phyloP scores from a whole-genome alignment of 768 basidiomycete species.

The Hortiboletus flavorubellus region DNA sequence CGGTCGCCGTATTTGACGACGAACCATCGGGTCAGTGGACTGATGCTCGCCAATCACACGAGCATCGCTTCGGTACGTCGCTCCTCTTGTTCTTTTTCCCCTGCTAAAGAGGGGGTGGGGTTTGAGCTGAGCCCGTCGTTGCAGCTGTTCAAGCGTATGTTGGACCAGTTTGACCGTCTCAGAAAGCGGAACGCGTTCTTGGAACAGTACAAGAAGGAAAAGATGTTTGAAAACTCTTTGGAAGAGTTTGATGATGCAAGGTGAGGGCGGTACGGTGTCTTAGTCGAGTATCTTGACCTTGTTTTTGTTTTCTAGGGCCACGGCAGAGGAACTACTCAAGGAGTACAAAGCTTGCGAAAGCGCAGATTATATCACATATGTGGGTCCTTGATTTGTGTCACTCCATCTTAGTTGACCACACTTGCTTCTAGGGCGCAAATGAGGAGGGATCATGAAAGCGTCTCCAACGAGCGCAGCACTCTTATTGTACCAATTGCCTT shows the following conservation, averaged over 20 bases:
- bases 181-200: constrained; percentile 89
- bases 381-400: constrained; percentile 34
- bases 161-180: constrained; percentile 91
- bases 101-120: too few species aligned
- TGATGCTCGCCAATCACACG: constrained; percentile 99
- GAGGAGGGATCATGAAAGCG: constrained; percentile 29
- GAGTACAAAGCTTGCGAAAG: constrained; percentile 98
- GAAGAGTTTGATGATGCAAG: constrained; percentile 98
- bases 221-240: constrained; percentile 88
- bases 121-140: background rate
- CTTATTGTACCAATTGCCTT: constrained; percentile 2
- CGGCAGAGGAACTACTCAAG: constrained; percentile 82
- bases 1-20: constrained; percentile 85
- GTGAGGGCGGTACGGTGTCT: constrained; percentile 38
- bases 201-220: constrained; percentile 97
- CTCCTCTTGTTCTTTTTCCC: background rate
- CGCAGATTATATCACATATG: constrained; percentile 89
- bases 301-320: constrained; percentile 51
- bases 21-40: constrained; percentile 92
- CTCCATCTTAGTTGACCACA: background rate
- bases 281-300: background rate
- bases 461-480: background rate
- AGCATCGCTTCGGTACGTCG: constrained; percentile 85
- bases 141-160: constrained; percentile 92
- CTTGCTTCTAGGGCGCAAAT: constrained; percentile 28